A percentile compares a stretch with the other conserved stretches of the same genome.
Conservation (phyloP, 306 rosid species). For the Canavalia ensiformis region DNA sequence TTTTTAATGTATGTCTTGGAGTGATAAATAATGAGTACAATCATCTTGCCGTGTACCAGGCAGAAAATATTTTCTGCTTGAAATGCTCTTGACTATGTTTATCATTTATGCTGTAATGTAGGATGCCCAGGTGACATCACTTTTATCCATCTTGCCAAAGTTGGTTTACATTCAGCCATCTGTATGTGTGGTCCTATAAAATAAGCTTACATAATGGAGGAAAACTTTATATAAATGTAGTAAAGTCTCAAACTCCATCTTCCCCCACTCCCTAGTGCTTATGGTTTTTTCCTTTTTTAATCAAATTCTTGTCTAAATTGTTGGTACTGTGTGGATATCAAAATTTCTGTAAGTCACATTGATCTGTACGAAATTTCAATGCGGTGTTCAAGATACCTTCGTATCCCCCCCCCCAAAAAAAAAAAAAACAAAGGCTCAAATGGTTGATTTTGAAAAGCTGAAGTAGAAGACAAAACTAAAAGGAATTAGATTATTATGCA, state of each 20-base stretch:
- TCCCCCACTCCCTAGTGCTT: not conserved
- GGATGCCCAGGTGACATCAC: conserved; percentile 54
- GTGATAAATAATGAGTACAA: conserved; percentile 47
- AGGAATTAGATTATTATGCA: conserved; percentile 36
- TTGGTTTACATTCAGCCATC: conserved; percentile 45
- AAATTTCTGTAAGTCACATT: not conserved
- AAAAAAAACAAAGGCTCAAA: not conserved
- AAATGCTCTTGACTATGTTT: conserved; percentile 31
- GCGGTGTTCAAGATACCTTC: conserved; percentile 11
- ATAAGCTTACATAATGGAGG: conserved; percentile 39
- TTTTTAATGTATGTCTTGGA: conserved; percentile 85
- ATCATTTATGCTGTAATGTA: conserved; percentile 30
- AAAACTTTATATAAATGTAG: not conserved
- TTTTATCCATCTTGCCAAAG: conserved; percentile 58
- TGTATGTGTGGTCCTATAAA: conserved; percentile 49
- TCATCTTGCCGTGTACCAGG: conserved; percentile 37
- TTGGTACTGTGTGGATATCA: not conserved
- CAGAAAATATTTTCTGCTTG: conserved; percentile 31
- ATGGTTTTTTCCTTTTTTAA: not conserved
- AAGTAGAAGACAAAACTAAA: conserved; percentile 43
- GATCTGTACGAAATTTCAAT: not conserved
- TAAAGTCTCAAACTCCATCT: not conserved
- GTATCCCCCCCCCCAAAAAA: not conserved
- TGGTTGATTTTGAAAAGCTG: conserved; percentile 36
- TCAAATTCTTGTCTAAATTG: not conserved